Base-by-base conservation (phyloP, 1,284 basidiomycete genomes). In the Coriolopsis trogii region DNA sequence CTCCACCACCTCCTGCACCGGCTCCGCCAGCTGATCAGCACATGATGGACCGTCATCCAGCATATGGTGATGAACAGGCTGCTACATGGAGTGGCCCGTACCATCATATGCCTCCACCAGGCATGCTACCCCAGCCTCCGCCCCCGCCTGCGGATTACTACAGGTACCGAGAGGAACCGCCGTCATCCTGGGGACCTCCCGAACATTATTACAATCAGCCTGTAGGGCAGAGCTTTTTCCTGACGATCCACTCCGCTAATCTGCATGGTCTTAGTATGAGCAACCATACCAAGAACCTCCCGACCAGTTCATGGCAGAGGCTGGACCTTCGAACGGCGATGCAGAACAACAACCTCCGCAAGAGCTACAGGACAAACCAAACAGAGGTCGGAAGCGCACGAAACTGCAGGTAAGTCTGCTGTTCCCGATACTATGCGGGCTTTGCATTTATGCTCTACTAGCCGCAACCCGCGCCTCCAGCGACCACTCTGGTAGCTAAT, bases 401-500 rank as follows among this genome's bases (percentile, higher is more conserved):
- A 78, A 87, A 25, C 70, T 75, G 28, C 78, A 80, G 71, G 86
- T 80, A 60, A 49, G 66, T 62, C n/a, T 37, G 29, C 40, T 42
- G n/a, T 16, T 13, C 25, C 31, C 20, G 34, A 39, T 38, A 50
- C 40, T 12, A 34, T n/a, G n/a, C 23, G 8, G 23, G 13, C 16
- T 25, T 28, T 33, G 36, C 46, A 62, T 41, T 37, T 54, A 25
- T 54, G 37, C 25, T n/a, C 50, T 49, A 6, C 56, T 36, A 68
- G 76, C 72, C 77, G n/a, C 67, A 78, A 36, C 83, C 85, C 44
- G 83, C 85, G 0, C 77, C 84, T 0, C 77, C 85, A 10, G 81
- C 86, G 12, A 74, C 85, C 9, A 75, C 79, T 12, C 70, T 90
- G 29, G 86, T 89, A 5, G 72, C 78, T 0, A 87, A 83, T 62